Base-by-base conservation (phyloP, 805 yeast genomes). In the Suhomyces kilbournensis region DNA sequence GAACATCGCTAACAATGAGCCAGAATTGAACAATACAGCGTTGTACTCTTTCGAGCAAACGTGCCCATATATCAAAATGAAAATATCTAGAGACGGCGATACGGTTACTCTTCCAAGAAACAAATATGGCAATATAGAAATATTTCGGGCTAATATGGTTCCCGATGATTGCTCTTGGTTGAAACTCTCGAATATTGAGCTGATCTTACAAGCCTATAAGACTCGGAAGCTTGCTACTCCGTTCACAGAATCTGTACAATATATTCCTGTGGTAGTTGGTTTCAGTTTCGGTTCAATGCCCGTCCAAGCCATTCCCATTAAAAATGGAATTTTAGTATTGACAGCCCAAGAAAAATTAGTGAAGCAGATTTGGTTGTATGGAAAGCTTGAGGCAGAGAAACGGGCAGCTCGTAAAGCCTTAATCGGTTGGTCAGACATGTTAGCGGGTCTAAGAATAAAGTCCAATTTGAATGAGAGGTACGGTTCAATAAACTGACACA, bases 81-180 rank as follows among this genome's bases (percentile, higher is more conserved):
- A 46, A 25, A 47, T 64, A 1, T 25, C 46, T 3, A 48, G 47
- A 17, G 39, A 23, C 1, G 28, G 49, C 42, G 60, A 55, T 2
- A 38, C 46, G 1, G 9, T 25, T 4, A 25, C 22, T 9, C 53
- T 68, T 14, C 75, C 75, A 1, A 54, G 60, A 44, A 70, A 70
- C 50, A 53, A 59, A 47, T 70, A 56, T 49, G 72, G 73, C 1
- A 68, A 70, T 51, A 58, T 70, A 12, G 75, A 70, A 52, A 60
- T 70, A 1, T 70, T 52, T 48, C 58, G 58, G 22, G 55, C 54
- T 3, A 52, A 53, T 22, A 70, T 70, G 75, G 57, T 68, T 42
- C 75, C 75, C 2, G 60, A 61, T 12, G 60, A 51, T 3, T 69
- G 72, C 54, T 23, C 48, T 4, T 70, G 75, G 75, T 22, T 70